A percentile compares a stretch with the other conserved stretches of the same genome.
Evolutionary conservation across 345 rosid genomes (phyloP).

Genomic region (Pistacia integerrima): DNA sequence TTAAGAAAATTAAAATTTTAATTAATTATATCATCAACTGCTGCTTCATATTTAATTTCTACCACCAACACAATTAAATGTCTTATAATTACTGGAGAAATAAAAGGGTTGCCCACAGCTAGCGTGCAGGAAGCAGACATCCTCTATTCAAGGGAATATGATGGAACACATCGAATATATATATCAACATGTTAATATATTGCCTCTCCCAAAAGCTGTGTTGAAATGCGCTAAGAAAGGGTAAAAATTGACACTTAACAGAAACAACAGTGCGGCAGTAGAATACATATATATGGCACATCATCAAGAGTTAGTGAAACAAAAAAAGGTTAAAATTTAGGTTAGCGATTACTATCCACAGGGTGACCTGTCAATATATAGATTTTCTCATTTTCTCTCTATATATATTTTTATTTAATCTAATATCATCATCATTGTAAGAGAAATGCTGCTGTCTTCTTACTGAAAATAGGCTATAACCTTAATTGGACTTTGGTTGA

Average conservation of each 20-base stretch:
- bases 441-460: slow-evolving; percentile 1
- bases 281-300: not conserved
- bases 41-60: too few relatives aligned
- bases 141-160: not conserved
- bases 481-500: slow-evolving; percentile 6
- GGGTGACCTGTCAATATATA: not conserved
- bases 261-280: not conserved
- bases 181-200: too few relatives aligned
- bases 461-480: not conserved
- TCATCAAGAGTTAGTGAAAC: not conserved
- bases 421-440: not conserved
- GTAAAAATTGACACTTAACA: not conserved
- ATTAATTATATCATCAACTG: too few relatives aligned
- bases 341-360: slow-evolving; percentile 2
- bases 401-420: not conserved
- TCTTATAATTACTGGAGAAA: too few relatives aligned
- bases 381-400: too few relatives aligned
- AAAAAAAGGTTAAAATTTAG: not conserved
- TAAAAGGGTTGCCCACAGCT: too few relatives aligned
- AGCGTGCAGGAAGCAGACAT: not conserved
- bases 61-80: too few relatives aligned
- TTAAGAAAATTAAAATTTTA: too few relatives aligned
- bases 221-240: not conserved
- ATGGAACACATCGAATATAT: too few relatives aligned
- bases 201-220: too few relatives aligned